Conservation (phyloP, 805 yeast species). For the Sugiyamaella qingdaonensis region DNA sequence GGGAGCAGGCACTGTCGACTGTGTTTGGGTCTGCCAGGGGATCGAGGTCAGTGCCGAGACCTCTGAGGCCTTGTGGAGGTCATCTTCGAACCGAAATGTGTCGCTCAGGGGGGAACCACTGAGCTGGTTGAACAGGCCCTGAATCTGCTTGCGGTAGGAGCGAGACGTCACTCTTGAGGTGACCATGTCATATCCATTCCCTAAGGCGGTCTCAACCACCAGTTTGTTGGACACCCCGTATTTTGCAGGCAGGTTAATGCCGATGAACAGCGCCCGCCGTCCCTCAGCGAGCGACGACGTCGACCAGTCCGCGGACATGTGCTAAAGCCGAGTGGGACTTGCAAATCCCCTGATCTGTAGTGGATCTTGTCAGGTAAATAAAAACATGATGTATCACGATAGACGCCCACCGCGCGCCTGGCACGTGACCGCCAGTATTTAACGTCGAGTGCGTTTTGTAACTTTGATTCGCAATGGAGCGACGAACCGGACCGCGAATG, state of each 20-base stretch:
- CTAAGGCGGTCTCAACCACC: slow-evolving; percentile 30
- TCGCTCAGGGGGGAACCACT: slow-evolving; percentile 4
- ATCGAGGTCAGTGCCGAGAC: background rate
- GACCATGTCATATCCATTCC: slow-evolving; percentile 49
- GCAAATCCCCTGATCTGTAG: too few relatives aligned
- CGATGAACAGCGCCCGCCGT: slow-evolving; percentile 27
- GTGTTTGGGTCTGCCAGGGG: too few relatives aligned
- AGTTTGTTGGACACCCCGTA: slow-evolving; percentile 27
- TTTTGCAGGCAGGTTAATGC: slow-evolving; percentile 33
- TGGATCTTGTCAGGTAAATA: background rate
- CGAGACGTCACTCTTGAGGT: slow-evolving; percentile 53
- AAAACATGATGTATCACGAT: background rate
- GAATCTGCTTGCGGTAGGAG: slow-evolving; percentile 29
- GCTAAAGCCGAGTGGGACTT: background rate
- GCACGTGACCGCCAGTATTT: background rate
- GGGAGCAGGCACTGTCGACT: slow-evolving; percentile 38
- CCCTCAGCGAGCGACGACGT: slow-evolving; percentile 1
- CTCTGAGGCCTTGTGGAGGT: background rate
- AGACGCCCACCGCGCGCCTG: background rate
- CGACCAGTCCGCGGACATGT: slow-evolving; percentile 2
- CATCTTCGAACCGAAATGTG: background rate
- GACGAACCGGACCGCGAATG: slow-evolving; percentile 44
- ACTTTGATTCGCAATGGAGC: background rate
- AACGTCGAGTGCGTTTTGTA: background rate
- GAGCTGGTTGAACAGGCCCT: slow-evolving; percentile 21